Base-by-base conservation (phyloP, 2,329 filamentous ascomycete species). In the Dactylellina haptotyla region DNA sequence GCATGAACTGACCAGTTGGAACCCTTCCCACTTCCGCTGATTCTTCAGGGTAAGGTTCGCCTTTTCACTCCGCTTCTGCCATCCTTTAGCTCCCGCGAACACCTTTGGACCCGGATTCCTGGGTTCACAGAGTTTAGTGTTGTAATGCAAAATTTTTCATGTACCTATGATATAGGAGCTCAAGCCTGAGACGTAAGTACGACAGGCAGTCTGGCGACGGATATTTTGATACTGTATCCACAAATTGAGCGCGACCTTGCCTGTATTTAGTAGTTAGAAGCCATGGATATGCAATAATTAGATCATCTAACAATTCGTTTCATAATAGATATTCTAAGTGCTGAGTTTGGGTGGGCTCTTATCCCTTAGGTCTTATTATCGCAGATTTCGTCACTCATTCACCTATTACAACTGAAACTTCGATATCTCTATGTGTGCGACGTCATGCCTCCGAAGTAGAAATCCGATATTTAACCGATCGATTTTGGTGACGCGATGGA, bases 91-190 rank as follows among this genome's bases (percentile, higher is more conserved):
- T 72, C 66, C 66, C 66, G 59, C 23, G 18, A 59, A 46, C 39
- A 65, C 56, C 53, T 61, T 64, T 26, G 46, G 54, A 65, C 58
- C 67, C 59, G 37, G 46, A 63, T 58, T 57, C 51, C 67, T 72
- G 67, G 67, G 67, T 50, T 61, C 23, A 32, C 26, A 9, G 57
- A 50, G 45, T 53, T 64, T 59, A 59, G 18, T 70, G 54, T 41
- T 50, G 66, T 45, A 32, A 45, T 57, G 66, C 66, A 71, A 71
- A 71, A 41, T 63, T 71, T 71, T 63, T 53, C n/a, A n/a, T n/a
- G n/a, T n/a, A n/a, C n/a, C n/a, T n/a, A n/a, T n/a, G n/a, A n/a
- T n/a, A n/a, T n/a, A n/a, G n/a, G n/a, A n/a, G n/a, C n/a, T n/a
- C n/a, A n/a, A n/a, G n/a, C n/a, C n/a, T n/a, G n/a, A n/a, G n/a